Conservation (phyloP, 1,284 basidiomycete species). For the Cryptococcus floricola region DNA sequence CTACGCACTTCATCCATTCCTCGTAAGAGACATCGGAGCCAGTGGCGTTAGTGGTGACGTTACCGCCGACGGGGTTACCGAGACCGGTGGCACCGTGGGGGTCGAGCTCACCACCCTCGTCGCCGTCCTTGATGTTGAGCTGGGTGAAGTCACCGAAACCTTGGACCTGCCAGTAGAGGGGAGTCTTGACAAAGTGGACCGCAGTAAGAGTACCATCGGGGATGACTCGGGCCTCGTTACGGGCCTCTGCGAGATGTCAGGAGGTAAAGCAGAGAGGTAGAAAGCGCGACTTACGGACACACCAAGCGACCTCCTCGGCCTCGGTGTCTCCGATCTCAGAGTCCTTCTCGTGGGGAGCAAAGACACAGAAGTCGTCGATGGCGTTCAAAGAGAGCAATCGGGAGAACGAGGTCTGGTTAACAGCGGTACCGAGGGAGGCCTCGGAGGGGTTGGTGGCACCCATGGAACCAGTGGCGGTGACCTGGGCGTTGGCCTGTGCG, state of each 20-base stretch:
- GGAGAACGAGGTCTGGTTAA: conserved; percentile 48
- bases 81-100: conserved; percentile 49
- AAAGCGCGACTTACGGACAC: conserved; percentile 46
- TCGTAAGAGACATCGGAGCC: conserved; percentile 54
- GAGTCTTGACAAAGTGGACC: conserved; percentile 54
- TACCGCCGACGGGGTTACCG: conserved; percentile 55
- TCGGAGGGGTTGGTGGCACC: conserved; percentile 42
- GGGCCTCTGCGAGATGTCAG: conserved; percentile 38
- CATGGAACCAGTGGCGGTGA: conserved; percentile 45
- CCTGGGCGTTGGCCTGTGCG: conserved; percentile 36
- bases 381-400: conserved; percentile 47
- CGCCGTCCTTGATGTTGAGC: conserved; percentile 50
- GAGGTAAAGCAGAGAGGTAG: not conserved
- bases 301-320: conserved; percentile 55
- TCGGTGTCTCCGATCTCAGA: conserved; percentile 55
- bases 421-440: conserved; percentile 35
- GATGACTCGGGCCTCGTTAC: conserved; percentile 54
- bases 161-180: conserved; percentile 53
- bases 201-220: conserved; percentile 53
- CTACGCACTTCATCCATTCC: conserved; percentile 50
- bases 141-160: conserved; percentile 51
- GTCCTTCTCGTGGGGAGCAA: conserved; percentile 51
- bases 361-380: conserved; percentile 51
- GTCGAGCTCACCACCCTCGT: conserved; percentile 52
- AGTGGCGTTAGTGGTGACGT: conserved; percentile 53